Base-by-base conservation (phyloP, 2,329 filamentous ascomycete genomes). In the Dactylellina sp. region DNA sequence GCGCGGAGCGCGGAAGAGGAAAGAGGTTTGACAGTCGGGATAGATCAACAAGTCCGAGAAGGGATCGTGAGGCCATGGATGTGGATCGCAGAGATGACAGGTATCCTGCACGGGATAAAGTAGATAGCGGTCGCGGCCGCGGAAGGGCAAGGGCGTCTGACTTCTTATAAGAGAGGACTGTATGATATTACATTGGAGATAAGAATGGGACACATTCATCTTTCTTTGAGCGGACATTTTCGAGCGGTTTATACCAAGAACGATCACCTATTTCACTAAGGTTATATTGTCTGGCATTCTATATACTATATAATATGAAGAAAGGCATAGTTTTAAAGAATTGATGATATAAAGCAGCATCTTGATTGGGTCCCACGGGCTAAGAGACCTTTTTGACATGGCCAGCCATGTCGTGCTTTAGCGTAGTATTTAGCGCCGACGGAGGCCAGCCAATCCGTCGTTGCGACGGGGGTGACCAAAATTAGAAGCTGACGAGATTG, bases 111-210 rank as follows among this genome's bases (percentile, higher is more conserved):
- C 59, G 24, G 2, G 64, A 59, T 12, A 44, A 75, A 11, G 75
- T 52, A n/a, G 76, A 77, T 20, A 71, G 71, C 16, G 76, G 66
- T 37, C 71, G 68, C 28, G 74, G 75, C 22, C 76, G 75, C 14
- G 76, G 76, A 20, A 77, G 78, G 47, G 78, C 77, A 12, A 75
- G 71, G 56, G 78, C 78, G 32, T 78, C 77, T 24, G 78, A 79
- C 74, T 79, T 79, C 61, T 75, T 79, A 68, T 79, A 55, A 72
- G 46, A 16, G 2, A 47, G 37, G 37, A 39, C 44, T 64, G 59
- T 64, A 61, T 40, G 35, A 52, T 52, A 50, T 57, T n/a, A 46
- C 6, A 32, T 46, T 46, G 32, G 57, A 22, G 32, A 28, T 24
- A 14, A 52, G 49, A 52, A 52, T 35, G 28, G 49, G 22, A n/a